Base-by-base conservation (phyloP, 345 rosid species). In the Melaleuca alternifolia region DNA sequence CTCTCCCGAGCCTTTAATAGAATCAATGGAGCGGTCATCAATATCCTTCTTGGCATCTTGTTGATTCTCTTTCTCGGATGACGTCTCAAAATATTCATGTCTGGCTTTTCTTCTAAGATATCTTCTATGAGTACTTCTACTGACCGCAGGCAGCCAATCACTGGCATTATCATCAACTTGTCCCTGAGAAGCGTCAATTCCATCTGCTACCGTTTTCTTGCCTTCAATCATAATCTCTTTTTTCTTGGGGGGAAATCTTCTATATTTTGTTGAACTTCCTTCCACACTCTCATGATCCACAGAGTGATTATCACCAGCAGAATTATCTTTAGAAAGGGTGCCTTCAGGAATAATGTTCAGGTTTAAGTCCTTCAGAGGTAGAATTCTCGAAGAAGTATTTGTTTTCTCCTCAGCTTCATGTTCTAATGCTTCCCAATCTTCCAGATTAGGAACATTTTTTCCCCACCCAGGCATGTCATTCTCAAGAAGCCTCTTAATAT, bases 401-500 rank as follows among this genome's bases (percentile, higher is more conserved):
- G 89, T 28, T 11, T 89, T 94, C 65, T 92, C 93, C 81, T 90
- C 98, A 7, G 88, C 30, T 87, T 92, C 94, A 37, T 88, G 83
- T 44, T 97, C 98, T 54, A 96, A 83, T 0, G 98, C 98, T 84
- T 97, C 99, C 99, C 99, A 97, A 85, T 97, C 99, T 83, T 92
- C 96, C 91, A 95, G 85, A 88, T 97, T 95, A 88, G 98, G 90
- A 61, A 97, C 99, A 92, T 96, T 97, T 13, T 94, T 90, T 16
- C 99, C 99, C 99, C 99, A 97, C 46, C 99, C 99, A 61, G 98
- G 98, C 92, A 95, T 61, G 1, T 95, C 98, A 92, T 94, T 94
- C 89, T 95, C 99, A 6, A 96, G 98, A 85, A 96, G 90, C 88
- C 98, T 95, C 94, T 90, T 95, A 44, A 95, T 95, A 33, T 89